Evolutionary conservation across 805 yeast species (phyloP).

Genomic region (Saccharomycopsis babjevae): DNA sequence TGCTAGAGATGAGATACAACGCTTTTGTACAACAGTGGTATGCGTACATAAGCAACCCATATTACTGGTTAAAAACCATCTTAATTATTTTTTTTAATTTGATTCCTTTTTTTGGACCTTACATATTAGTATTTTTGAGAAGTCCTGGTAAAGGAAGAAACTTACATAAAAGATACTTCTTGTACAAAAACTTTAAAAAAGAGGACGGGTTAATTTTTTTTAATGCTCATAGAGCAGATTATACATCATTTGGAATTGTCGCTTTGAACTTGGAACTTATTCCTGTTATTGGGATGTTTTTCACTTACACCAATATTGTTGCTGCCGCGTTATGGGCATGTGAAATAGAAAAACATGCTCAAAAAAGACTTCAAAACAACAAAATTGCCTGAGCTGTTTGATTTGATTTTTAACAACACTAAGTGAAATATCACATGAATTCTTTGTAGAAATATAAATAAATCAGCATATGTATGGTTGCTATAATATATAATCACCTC

Average conservation of each 20-base stretch:
- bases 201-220: conserved; percentile 10
- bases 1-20: neutral
- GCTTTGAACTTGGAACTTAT: conserved; percentile 17
- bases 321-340: conserved; percentile 19
- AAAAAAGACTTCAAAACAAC: conserved; percentile 5
- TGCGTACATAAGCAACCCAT: conserved; percentile 4
- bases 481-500: neutral
- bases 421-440: neutral
- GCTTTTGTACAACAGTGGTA: conserved; percentile 3
- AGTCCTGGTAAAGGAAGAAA: conserved; percentile 17
- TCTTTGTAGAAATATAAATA: neutral
- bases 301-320: conserved; percentile 17
- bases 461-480: neutral
- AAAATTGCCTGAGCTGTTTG: neutral
- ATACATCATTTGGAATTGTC: conserved; percentile 16
- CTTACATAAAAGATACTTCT: conserved; percentile 14
- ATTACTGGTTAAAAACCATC: conserved; percentile 14
- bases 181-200: conserved; percentile 3
- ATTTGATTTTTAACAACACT: too few relatives aligned
- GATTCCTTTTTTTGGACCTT: conserved; percentile 18
- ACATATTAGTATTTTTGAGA: conserved; percentile 15
- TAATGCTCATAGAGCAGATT: conserved; percentile 15
- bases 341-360: conserved; percentile 12
- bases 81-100: conserved; percentile 13
- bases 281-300: conserved; percentile 17